Base-by-base conservation (phyloP, 345 rosid species). In the Euphorbia lathyris region DNA sequence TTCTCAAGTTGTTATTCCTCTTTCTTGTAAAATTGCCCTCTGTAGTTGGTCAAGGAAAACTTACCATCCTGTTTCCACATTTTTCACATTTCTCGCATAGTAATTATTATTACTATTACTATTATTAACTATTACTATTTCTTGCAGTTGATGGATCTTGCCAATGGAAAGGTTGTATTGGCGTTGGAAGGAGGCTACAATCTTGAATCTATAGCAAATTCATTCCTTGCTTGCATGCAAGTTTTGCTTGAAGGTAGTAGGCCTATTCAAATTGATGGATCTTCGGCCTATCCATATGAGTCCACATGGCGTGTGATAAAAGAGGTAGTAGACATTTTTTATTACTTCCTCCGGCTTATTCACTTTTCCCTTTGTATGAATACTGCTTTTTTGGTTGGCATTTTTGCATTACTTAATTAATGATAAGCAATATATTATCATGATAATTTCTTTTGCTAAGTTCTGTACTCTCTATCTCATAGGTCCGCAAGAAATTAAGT, bases 161-260 rank as follows among this genome's bases (percentile, higher is more conserved):
- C 87, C 30, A 80, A 82, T 71, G 96, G 97, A 67, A 91, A 85
- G 89, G 75, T 94, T 74, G 91, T 89, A 43, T 73, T 91, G 82
- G 95, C 93, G 45, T 70, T 94, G 73, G 98, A 94, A 81, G 97
- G 98, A 76, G 98, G 98, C 20, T 94, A 94, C 87, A 91, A 90
- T 78, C 95, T 90, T 27, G 72, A 83, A 66, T 90, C 97, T 13
- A 82, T 90, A 65, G 92, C 98, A 84, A 85, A 87, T 76, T 91
- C 95, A 51, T 86, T 83, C 69, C 87, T 92, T 27, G 99, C 97
- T 20, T 95, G 99, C 79, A 72, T 95, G 83, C 70, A 87, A 82
- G 93, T 90, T 75, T 76, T 92, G 79, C 88, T 95, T 56, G 97
- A 85, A 51, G 81, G 78, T 67, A 81, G 86, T 67, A 81, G 86